Evolutionary conservation across 2,329 filamentous ascomycete species (phyloP), one percentile per base, ranked within the genome.

Genomic region (Ilyonectria mors-panacis): DNA sequence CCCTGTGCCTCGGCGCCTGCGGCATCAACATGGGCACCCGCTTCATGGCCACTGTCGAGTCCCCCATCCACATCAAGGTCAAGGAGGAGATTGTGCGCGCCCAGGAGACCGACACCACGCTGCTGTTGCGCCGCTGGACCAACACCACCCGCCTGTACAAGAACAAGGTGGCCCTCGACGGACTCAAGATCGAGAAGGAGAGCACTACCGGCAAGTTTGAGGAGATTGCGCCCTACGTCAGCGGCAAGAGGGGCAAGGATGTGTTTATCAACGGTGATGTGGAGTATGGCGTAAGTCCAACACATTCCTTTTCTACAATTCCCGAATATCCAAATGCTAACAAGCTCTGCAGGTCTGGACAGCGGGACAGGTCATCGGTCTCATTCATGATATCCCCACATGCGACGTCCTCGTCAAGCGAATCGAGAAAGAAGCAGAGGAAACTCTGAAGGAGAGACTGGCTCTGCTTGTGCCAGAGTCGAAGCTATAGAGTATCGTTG

Each of bases 1-100:
- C 96, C 8, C 85, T 99, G 74, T 92, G 92, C 45, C 88, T 99
- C 13, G 96, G 96, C 39, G 96, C 96, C 0, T 93, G 94, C 80
- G 96, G 96, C 70, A 91, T 98, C 83, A 99, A 99, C 84, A 99
- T 99, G 96, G 96, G 96, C 65, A 99, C 96, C 10, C 87, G 96
- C 47, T 99, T 98, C 85, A 97, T 99, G 93, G 95, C 93, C 84
- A 98, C 96, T 0, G 86, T 95, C 50, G 96, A 98, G 82, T 91
- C 95, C 17, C 96, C 96, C 1, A 93, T 99, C 70, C 96, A 99
- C 83, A 80, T 89, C 55, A 97, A 97, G 73, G 94, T 99, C 85
- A 99, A 99, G 87, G 87, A 97, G 81, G 87, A 93, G 73, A 99
- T 99, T 77, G 94, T 98, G 57, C 87, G 90, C 62, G 93, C 95